Base-by-base conservation (phyloP, 768 basidiomycete genomes). In the Lentinula sp. region DNA sequence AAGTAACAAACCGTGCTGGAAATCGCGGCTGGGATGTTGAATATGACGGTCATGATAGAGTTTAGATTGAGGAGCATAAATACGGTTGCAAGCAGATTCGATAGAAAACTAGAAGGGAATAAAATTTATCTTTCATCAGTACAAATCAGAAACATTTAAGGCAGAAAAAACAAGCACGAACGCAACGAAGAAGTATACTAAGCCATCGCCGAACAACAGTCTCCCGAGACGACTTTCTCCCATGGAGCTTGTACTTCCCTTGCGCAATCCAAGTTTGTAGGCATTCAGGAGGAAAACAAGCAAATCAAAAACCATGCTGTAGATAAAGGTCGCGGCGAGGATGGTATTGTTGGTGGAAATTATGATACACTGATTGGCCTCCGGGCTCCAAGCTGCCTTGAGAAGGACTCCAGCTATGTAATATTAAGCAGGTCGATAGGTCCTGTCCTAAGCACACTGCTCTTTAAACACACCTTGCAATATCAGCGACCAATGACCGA, bases 181-280 rank as follows among this genome's bases (percentile, higher is more conserved):
- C 85, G 87, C 87, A 59, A 90, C 83, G 65, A 81, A 69, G 68
- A 89, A 90, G 74, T 85, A 90, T 52, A 88, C 85, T 53, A 90
- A 68, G 23, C 88, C 88, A 67, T 90, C 88, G n/a, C 76, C 76
- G 70, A 90, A 89, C 62, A 90, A 83, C 56, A 90, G 80, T 51
- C 72, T 79, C 52, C 87, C 81, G 20, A 90, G 81, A 41, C 78
- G 81, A 36, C 77, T 78, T 18, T 84, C 83, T 37, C 82, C 81
- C 50, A 71, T 76, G 18, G 76, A 65, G 23, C 56, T 43, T 18
- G 23, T 69, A 20, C 67, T 62, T 33, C 57, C 53, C 13, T 77
- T 76, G 64, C 78, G 75, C 7, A 81, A 66, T 18, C 3, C 49
- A 16, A 90, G 79, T 65, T 90, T 90, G 71, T 74, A 81, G 10